Conservation (phyloP, 495 filamentous ascomycete genomes). For the Annulohypoxylon stygium region DNA sequence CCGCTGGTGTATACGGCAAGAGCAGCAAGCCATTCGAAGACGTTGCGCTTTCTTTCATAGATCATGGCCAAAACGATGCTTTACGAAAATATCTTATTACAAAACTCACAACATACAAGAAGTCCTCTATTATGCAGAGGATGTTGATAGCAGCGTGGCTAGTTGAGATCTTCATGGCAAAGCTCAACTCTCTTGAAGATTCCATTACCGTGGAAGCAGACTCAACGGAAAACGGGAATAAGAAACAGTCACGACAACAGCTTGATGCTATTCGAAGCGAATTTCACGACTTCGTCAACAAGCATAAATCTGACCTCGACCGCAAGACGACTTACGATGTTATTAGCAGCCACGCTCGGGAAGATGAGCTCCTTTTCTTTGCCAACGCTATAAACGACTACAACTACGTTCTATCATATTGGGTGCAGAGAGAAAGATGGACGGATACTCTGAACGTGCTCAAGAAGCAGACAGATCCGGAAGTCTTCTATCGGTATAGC, state of each 20-base stretch:
- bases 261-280: slow-evolving; percentile 77
- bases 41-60: slow-evolving; percentile 90
- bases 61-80: slow-evolving; percentile 89
- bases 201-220: slow-evolving; percentile 92
- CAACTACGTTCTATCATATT: slow-evolving; percentile 95
- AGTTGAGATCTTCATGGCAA: slow-evolving; percentile 96
- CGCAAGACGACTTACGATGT: slow-evolving; percentile 93
- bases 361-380: slow-evolving; percentile 91
- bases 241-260: slow-evolving; percentile 77
- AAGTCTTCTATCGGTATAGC: slow-evolving; percentile 95
- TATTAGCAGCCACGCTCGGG: slow-evolving; percentile 93
- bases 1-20: slow-evolving; percentile 89
- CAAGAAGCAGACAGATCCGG: slow-evolving; percentile 89
- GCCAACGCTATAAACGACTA: slow-evolving; percentile 89
- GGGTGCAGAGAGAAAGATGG: slow-evolving; percentile 97
- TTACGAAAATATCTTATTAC: slow-evolving; percentile 89
- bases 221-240: slow-evolving; percentile 75
- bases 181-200: slow-evolving; percentile 94
- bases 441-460: slow-evolving; percentile 87
- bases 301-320: slow-evolving; percentile 88
- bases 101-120: slow-evolving; percentile 86
- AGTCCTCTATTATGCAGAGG: slow-evolving; percentile 87
- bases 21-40: slow-evolving; percentile 98
- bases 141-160: slow-evolving; percentile 97
- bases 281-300: slow-evolving; percentile 88